Conservation (phyloP, 345 rosid genomes). For the Euclidium syriacum region DNA sequence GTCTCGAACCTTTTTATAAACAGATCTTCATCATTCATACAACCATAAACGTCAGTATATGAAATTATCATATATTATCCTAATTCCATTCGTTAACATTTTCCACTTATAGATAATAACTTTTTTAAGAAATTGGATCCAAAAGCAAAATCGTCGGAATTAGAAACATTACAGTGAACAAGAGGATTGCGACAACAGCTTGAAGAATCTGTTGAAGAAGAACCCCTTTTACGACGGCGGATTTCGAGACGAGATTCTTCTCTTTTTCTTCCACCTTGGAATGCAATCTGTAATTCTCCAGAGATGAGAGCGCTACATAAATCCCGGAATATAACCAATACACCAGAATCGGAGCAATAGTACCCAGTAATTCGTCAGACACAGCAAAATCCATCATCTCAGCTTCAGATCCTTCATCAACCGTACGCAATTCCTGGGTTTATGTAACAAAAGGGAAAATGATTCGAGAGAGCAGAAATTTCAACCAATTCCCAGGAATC, state of each 20-base stretch:
- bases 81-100: neutral
- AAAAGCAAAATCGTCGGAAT: neutral
- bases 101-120: neutral
- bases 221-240: constrained; percentile 71
- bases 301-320: constrained; percentile 45
- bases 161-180: constrained; percentile 49
- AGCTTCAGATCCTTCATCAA: constrained; percentile 23
- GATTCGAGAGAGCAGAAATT: no score
- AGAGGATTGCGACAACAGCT: constrained; percentile 69
- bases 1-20: neutral
- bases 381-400: constrained; percentile 47
- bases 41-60: neutral
- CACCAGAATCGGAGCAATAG: constrained; percentile 63
- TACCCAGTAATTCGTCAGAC: constrained; percentile 79
- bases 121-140: neutral
- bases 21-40: constrained; percentile 2
- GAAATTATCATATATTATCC: neutral
- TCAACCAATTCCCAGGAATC: neutral
- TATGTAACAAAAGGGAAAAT: no score
- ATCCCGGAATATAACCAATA: constrained; percentile 87
- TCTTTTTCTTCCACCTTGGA: constrained; percentile 67
- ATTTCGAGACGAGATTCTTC: constrained; percentile 75
- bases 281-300: constrained; percentile 72
- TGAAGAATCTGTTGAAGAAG: constrained; percentile 74
- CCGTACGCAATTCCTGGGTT: neutral